phyloP scores from a whole-genome alignment of 139 green algal genomes.

The Ettlia oleoabundans region DNA sequence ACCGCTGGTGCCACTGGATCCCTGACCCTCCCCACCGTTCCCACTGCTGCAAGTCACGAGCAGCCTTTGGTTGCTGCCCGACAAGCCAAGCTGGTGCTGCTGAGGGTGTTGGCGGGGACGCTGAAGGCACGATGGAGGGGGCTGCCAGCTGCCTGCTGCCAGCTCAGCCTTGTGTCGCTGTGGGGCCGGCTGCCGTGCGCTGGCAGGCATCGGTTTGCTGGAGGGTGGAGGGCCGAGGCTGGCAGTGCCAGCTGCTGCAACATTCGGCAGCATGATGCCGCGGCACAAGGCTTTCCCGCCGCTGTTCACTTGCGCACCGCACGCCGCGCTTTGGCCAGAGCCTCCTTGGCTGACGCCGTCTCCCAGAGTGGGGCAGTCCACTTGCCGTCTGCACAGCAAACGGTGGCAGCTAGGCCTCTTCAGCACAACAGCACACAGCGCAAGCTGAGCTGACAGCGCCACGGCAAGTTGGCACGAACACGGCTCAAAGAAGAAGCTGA shows the following conservation, averaged over 20 bases:
- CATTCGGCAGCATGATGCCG: neutral
- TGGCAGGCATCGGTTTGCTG: neutral
- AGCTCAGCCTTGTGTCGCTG: too few relatives aligned
- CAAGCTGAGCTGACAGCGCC: too few relatives aligned
- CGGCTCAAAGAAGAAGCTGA: too few relatives aligned
- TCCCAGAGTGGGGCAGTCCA: constrained; percentile 50
- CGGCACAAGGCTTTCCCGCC: rapidly evolving
- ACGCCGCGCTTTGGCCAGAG: constrained; percentile 13
- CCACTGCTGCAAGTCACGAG: neutral
- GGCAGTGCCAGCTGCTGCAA: neutral
- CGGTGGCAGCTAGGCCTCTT: too few relatives aligned
- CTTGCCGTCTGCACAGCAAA: constrained; percentile 47
- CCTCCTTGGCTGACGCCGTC: constrained; percentile 23
- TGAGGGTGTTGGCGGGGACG: neutral
- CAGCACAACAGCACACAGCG: neutral
- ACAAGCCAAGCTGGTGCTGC: neutral
- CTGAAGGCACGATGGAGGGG: too few relatives aligned
- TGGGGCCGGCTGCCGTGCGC: neutral
- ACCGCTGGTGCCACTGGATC: neutral
- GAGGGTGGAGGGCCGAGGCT: neutral
- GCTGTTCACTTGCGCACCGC: constrained; percentile 7
- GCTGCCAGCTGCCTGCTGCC: too few relatives aligned
- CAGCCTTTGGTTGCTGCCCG: neutral
- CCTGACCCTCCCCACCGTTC: neutral
- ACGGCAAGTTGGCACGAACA: too few relatives aligned